Evolutionary conservation across 1,284 basidiomycete species (phyloP), one percentile per base, ranked within the genome.

Genomic region (Cutaneotrichosporon cavernicola): DNA sequence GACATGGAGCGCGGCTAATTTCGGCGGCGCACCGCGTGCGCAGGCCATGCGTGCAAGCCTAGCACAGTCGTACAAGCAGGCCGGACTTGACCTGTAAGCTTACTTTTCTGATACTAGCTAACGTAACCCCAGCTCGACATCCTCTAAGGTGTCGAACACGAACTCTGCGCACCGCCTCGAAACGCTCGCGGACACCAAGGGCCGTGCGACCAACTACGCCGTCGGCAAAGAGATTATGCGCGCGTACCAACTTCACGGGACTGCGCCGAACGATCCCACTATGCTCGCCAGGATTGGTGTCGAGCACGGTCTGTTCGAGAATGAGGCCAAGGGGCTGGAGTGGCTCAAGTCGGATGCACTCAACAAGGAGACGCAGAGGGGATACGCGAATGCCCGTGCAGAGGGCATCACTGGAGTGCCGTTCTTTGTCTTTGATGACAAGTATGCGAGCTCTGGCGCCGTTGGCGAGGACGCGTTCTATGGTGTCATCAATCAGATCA

Each of bases 401-500:
- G 63, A 77, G 51, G 81, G 82, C 3, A 77, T 83, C 53, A 75
- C 75, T 0, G 82, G 82, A 16, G 82, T 83, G 0, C 82, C 82
- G 5, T 82, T 82, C 74, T 81, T 81, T 36, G 74, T 80, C 9
- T 74, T 80, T 47, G 70, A 80, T 49, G 72, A 72, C 36, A 79
- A 76, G 63, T 80, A 75, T 55, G 80, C 75, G 6, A 71, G 77
- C 26, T 75, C 72, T 21, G 80, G 81, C 5, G 82, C 82, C 1
- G 77, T 82, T 64, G 81, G 81, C 31, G 76, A 80, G 21, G 81
- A 82, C 14, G 76, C 80, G 50, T 84, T 84, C 69, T 71, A 80
- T 64, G 73, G 79, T 22, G 79, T 83, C 57, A 67, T 75, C 69
- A 21, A 13, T 10, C 50, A 62, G 47, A 51, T 65, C 16, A 10